These are phyloP conservation scores for Saccharomyces mikatae DNA, from an alignment of 805 yeast species.

Conservation along the genomic window DNA sequence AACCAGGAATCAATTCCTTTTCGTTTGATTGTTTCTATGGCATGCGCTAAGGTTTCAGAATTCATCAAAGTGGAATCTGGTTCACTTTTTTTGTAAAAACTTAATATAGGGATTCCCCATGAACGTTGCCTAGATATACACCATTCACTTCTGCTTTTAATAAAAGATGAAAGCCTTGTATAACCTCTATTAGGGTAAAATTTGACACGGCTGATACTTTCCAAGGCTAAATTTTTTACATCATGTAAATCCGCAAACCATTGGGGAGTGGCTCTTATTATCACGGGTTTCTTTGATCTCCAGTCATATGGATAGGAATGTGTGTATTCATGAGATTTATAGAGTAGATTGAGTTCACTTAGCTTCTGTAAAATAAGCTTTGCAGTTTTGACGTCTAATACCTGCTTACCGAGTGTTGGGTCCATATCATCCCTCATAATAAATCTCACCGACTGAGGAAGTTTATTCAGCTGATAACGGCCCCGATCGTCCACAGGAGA, in stretches of 20 bases:
- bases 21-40: constrained; percentile 46
- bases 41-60: constrained; percentile 45
- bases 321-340: constrained; percentile 41
- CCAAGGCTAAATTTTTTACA: constrained; percentile 55
- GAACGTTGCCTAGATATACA: constrained; percentile 91
- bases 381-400: constrained; percentile 50
- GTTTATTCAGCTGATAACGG: constrained; percentile 46
- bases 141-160: constrained; percentile 83
- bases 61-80: constrained; percentile 61
- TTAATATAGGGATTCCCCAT: constrained; percentile 99
- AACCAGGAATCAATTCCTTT: constrained; percentile 82
- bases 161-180: constrained; percentile 63
- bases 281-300: constrained; percentile 93
- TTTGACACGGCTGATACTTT: constrained; percentile 51
- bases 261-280: constrained; percentile 91
- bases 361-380: constrained; percentile 38
- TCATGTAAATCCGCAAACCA: constrained; percentile 87
- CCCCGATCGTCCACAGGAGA: constrained; percentile 82
- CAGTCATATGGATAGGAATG: constrained; percentile 97
- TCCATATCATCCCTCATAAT: constrained; percentile 11
- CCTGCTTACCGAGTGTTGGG: constrained; percentile 41
- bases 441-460: constrained; percentile 10
- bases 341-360: constrained; percentile 36
- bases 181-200: constrained; percentile 71
- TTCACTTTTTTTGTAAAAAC: constrained; percentile 46